Conservation (phyloP, 139 green algal genomes). For the Chlorella sp. region DNA sequence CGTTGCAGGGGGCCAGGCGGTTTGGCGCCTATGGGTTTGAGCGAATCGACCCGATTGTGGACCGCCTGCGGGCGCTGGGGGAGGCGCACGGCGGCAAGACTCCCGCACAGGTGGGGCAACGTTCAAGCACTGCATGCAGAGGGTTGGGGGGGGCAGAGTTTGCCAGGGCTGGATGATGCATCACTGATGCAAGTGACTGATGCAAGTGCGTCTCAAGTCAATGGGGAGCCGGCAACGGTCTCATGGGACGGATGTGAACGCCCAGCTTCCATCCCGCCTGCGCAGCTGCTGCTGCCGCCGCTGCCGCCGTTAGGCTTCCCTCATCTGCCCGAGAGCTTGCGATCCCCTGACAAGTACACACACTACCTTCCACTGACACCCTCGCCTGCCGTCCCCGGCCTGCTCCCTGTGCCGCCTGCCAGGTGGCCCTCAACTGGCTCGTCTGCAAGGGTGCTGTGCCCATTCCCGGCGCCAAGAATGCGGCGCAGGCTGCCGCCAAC, state of each 20-base stretch:
- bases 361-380: too few relatives aligned
- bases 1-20: constrained; percentile 15
- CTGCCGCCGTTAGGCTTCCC: not conserved
- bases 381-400: not conserved
- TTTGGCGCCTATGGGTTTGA: constrained; percentile 34
- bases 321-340: too few relatives aligned
- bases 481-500: constrained; percentile 2
- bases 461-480: constrained; percentile 71
- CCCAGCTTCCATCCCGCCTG: too few relatives aligned
- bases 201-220: too few relatives aligned
- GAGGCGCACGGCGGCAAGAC: constrained; percentile 76
- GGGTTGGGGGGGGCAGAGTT: not conserved
- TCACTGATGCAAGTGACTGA: too few relatives aligned
- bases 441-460: constrained; percentile 88
- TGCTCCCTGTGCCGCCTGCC: not conserved
- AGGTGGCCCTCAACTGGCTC: constrained; percentile 88
- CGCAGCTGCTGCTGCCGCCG: not conserved
- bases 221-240: too few relatives aligned
- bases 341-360: too few relatives aligned
- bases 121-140: not conserved
- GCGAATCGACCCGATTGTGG: constrained; percentile 72
- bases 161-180: too few relatives aligned
- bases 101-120: constrained; percentile 63
- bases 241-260: too few relatives aligned
- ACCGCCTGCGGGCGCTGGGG: constrained; percentile 71